These are phyloP conservation scores for Magnaporthiopsis incrustans DNA, from an alignment of 2,329 filamentous ascomycete species.

Conservation along the genomic window DNA sequence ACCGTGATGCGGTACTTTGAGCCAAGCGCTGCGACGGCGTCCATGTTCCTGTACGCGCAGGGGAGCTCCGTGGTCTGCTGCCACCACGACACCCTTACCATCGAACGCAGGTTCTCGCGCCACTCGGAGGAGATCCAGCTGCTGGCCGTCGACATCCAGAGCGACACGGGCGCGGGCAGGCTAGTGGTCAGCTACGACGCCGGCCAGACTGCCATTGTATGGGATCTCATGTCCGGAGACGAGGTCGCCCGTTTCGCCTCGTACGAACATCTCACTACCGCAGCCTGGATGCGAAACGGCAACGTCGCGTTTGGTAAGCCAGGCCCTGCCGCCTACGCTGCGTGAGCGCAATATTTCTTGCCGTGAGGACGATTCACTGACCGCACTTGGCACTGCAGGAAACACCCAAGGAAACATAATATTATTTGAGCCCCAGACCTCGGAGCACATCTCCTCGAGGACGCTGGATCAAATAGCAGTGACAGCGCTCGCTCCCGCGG, in stretches of 20 bases:
- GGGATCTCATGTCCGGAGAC: constrained; percentile 88
- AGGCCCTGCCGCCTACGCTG: neutral
- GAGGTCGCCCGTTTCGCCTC: constrained; percentile 89
- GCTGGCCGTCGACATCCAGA: constrained; percentile 84
- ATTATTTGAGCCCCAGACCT: constrained; percentile 85
- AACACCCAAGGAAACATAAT: constrained; percentile 91
- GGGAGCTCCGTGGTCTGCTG: constrained; percentile 76
- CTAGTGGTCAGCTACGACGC: constrained; percentile 90
- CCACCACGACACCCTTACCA: constrained; percentile 84
- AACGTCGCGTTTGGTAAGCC: constrained; percentile 88
- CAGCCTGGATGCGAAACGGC: constrained; percentile 93
- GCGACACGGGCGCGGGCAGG: constrained; percentile 75
- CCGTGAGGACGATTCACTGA: neutral
- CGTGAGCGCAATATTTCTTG: neutral
- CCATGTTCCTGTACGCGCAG: constrained; percentile 83
- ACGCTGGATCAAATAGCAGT: constrained; percentile 91
- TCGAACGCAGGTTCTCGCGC: constrained; percentile 77
- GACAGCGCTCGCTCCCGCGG: constrained; percentile 81
- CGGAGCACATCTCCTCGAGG: constrained; percentile 82
- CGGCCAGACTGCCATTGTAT: constrained; percentile 87
- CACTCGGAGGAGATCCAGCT: constrained; percentile 79
- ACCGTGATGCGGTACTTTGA: constrained; percentile 57
- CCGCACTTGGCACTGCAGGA: constrained; percentile 42
- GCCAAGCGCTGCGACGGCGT: constrained; percentile 83
- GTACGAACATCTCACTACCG: constrained; percentile 77